A percentile compares a stretch with the other conserved stretches of the same genome.
These are phyloP conservation scores for Lithohypha guttulata DNA, from an alignment of 2,329 filamentous ascomycete species.

Conservation along the genomic window DNA sequence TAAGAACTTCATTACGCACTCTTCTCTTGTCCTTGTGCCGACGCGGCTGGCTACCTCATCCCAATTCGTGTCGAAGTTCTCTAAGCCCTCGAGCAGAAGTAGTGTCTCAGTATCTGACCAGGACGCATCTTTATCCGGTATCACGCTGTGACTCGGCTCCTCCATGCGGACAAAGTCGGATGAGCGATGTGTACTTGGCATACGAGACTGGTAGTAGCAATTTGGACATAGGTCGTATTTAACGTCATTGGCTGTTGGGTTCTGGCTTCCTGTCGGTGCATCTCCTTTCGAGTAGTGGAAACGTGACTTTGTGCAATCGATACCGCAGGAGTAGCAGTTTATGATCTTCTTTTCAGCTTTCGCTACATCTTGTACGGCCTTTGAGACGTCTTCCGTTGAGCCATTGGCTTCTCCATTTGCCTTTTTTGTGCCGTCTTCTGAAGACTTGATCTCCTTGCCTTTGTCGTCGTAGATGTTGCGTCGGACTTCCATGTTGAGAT, in stretches of 20 bases:
- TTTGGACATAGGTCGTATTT: slow-evolving; percentile 86
- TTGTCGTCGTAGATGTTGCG: slow-evolving; percentile 93
- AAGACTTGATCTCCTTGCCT: slow-evolving; percentile 65
- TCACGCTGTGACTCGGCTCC: slow-evolving; percentile 67
- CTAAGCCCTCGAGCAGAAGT: slow-evolving; percentile 79
- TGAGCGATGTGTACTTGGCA: slow-evolving; percentile 66
- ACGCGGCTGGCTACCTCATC: slow-evolving; percentile 85
- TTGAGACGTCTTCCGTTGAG: slow-evolving; percentile 47
- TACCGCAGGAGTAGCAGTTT: slow-evolving; percentile 82
- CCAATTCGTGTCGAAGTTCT: slow-evolving; percentile 94
- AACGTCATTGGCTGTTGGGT: slow-evolving; percentile 37
- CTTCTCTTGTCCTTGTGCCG: slow-evolving; percentile 79
- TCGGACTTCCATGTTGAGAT: slow-evolving; percentile 83
- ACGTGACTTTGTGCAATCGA: slow-evolving; percentile 68
- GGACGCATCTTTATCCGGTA: slow-evolving; percentile 72
- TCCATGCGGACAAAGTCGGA: slow-evolving; percentile 82
- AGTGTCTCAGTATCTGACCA: slow-evolving; percentile 88
- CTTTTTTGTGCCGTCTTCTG: slow-evolving; percentile 53
- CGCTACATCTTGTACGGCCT: slow-evolving; percentile 49
- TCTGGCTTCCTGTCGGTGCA: slow-evolving; percentile 46
- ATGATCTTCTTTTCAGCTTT: slow-evolving; percentile 56
- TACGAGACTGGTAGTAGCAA: slow-evolving; percentile 75
- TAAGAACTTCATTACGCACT: slow-evolving; percentile 93
- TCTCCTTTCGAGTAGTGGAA: slow-evolving; percentile 59
- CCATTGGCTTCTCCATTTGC: slow-evolving; percentile 72